phyloP scores from a whole-genome alignment of 768 basidiomycete genomes.

The Tylopilus cervinicoccineus region DNA sequence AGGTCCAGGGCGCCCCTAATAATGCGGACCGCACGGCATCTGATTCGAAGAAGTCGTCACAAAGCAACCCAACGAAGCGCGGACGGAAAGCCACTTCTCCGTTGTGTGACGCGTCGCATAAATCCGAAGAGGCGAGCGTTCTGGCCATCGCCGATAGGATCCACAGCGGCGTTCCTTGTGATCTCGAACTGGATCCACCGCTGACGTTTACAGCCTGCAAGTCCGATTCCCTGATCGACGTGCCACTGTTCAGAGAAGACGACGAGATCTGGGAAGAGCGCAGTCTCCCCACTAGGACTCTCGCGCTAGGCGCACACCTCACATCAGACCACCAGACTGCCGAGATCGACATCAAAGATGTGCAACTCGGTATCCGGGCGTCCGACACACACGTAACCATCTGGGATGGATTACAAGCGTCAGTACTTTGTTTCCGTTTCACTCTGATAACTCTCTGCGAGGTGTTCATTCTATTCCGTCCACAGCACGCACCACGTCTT shows the following conservation, averaged over 20 bases:
- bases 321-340: neutral
- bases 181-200: neutral
- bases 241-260: neutral
- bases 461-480: too few species aligned
- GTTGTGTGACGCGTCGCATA: neutral
- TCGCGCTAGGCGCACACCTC: neutral
- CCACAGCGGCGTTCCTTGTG: constrained; percentile 1
- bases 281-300: neutral
- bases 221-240: neutral
- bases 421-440: neutral
- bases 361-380: constrained; percentile 13
- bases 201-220: neutral
- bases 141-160: constrained; percentile 1
- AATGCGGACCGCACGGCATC: neutral
- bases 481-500: constrained; percentile 18
- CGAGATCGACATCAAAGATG: constrained; percentile 2
- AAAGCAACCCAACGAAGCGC: neutral
- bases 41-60: neutral
- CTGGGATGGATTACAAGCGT: constrained; percentile 24
- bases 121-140: neutral
- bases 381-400: constrained; percentile 19
- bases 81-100: constrained; percentile 1
- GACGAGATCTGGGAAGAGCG: neutral
- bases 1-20: neutral
- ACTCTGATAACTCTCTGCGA: too few species aligned